Percentiles rank a stretch among this genome's conserved stretches.
Evolutionary conservation across 2,329 filamentous ascomycete genomes (phyloP).

Genomic region (Trichoderma sp.): DNA sequence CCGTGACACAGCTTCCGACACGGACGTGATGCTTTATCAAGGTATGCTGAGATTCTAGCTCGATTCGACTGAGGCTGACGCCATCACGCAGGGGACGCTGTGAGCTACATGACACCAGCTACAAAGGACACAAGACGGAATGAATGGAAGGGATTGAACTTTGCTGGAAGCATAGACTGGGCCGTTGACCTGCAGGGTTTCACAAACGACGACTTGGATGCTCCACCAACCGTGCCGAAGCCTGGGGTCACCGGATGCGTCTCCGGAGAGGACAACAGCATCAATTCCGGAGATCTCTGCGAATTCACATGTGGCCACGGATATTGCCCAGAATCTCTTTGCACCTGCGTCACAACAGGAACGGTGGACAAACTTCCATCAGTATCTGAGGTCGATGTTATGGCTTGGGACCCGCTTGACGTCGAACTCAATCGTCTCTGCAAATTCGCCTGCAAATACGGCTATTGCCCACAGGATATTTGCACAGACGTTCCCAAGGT

Average conservation of each 20-base stretch:
- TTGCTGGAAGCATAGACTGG: constrained; percentile 14
- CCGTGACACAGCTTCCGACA: constrained; percentile 16
- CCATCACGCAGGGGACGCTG: neutral
- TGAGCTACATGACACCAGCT: constrained; percentile 1
- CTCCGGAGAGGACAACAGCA: neutral
- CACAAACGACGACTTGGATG: neutral
- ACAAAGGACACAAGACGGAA: neutral
- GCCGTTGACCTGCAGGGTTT: constrained; percentile 13
- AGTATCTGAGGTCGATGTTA: neutral
- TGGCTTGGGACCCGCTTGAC: neutral
- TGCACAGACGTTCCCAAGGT: neutral
- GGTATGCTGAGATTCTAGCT: neutral
- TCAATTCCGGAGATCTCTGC: neutral
- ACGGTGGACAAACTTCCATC: neutral
- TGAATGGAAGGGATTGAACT: neutral
- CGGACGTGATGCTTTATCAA: constrained; percentile 11
- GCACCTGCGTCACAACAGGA: neutral
- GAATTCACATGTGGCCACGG: neutral
- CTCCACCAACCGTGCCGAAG: neutral
- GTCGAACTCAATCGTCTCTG: neutral
- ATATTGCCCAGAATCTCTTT: neutral
- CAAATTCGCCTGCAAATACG: neutral
- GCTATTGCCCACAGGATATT: neutral
- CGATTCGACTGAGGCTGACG: neutral
- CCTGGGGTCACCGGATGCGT: neutral